phyloP scores from a whole-genome alignment of 2,329 filamentous ascomycete species.

The Fonsecaea pedrosoi region DNA sequence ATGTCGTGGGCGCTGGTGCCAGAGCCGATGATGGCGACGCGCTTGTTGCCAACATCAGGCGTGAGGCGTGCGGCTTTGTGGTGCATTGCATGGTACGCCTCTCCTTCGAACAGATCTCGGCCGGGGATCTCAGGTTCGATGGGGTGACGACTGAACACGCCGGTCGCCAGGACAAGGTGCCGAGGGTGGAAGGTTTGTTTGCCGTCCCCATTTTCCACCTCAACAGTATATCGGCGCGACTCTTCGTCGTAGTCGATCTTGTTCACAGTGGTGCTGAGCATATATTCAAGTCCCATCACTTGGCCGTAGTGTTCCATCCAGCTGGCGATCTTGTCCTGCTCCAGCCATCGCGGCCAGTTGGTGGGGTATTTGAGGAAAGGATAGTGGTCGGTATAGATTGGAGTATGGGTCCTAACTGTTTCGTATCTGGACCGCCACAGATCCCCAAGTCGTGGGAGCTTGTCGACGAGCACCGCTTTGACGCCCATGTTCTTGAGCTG shows the following conservation, averaged over 20 bases:
- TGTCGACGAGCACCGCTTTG: constrained; percentile 63
- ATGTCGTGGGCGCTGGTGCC: constrained; percentile 55
- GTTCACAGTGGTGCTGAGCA: constrained; percentile 50
- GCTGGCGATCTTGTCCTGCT: constrained; percentile 56
- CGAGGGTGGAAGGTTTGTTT: constrained; percentile 47
- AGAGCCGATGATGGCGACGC: constrained; percentile 57
- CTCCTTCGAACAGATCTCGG: constrained; percentile 52
- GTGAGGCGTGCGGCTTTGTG: constrained; percentile 53
- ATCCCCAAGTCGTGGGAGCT: constrained; percentile 64
- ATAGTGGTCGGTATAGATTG: constrained; percentile 43
- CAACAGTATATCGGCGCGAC: constrained; percentile 49
- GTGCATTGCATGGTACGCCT: constrained; percentile 43
- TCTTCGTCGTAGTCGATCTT: constrained; percentile 49
- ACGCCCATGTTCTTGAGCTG: constrained; percentile 65
- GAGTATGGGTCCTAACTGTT: constrained; percentile 41
- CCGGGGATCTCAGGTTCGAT: constrained; percentile 50
- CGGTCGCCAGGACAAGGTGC: constrained; percentile 58
- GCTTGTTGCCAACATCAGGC: constrained; percentile 44
- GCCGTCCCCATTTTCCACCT: constrained; percentile 29
- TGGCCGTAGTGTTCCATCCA: constrained; percentile 58
- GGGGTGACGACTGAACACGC: constrained; percentile 50
- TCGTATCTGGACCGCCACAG: constrained; percentile 66
- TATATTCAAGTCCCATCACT: constrained; percentile 59
- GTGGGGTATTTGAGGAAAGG: constrained; percentile 44
- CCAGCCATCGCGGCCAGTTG: constrained; percentile 53